A percentile compares a stretch with the other conserved stretches of the same genome.
These are phyloP conservation scores for Nosema bombycis DNA, from an alignment of 371 early-diverging fungal species.

Conservation along the genomic window DNA sequence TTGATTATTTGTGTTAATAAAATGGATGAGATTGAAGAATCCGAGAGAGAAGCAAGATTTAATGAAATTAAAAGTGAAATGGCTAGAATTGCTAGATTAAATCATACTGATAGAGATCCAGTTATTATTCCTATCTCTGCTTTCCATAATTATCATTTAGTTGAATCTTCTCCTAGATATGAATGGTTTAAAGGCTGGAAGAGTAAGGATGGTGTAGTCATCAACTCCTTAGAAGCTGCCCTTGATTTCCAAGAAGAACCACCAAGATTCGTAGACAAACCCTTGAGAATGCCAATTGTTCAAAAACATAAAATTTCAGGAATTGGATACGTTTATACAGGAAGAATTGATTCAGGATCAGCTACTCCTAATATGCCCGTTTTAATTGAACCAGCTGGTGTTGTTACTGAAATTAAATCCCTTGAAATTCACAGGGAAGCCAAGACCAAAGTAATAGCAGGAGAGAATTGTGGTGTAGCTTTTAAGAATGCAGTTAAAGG, in stretches of 20 bases:
- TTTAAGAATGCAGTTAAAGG: conserved; percentile 50
- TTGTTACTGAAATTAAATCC: conserved; percentile 58
- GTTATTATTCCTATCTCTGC: conserved; percentile 75
- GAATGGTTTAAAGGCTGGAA: conserved; percentile 69
- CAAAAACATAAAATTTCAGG: conserved; percentile 93
- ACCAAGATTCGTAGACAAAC: conserved; percentile 82
- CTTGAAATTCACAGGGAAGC: conserved; percentile 62
- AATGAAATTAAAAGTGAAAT: conserved; percentile 64
- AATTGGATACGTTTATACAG: conserved; percentile 92
- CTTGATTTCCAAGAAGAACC: conserved; percentile 86
- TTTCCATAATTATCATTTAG: conserved; percentile 85
- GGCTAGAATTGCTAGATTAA: conserved; percentile 80
- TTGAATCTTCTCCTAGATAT: conserved; percentile 69
- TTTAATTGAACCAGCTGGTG: conserved; percentile 53
- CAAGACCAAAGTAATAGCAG: conserved; percentile 45
- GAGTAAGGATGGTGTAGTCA: conserved; percentile 66
- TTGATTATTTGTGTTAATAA: conserved; percentile 65
- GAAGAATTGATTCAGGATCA: conserved; percentile 88
- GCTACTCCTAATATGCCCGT: conserved; percentile 84
- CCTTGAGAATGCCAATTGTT: conserved; percentile 83
- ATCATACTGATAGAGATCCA: conserved; percentile 87
- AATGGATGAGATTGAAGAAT: conserved; percentile 63
- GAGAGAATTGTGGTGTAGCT: conserved; percentile 63
- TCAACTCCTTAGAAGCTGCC: conserved; percentile 82
- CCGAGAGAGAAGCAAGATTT: conserved; percentile 59